Conservation (phyloP, 2,329 filamentous ascomycete genomes). For the Elsinoe batatas region DNA sequence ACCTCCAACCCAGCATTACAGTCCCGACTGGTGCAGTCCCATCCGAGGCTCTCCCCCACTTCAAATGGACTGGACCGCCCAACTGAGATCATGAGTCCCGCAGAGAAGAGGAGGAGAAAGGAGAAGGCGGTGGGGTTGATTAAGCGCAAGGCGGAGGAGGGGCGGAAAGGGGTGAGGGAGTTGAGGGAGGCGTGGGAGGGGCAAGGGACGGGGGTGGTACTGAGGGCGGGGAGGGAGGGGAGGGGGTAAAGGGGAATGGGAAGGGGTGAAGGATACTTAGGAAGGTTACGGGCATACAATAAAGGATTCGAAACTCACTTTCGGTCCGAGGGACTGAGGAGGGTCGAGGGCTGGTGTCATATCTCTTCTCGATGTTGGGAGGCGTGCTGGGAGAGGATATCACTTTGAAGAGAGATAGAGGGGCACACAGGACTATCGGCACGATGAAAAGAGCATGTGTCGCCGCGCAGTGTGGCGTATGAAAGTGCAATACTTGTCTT, state of each 20-base stretch:
- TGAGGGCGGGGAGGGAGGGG: slow-evolving; percentile 30
- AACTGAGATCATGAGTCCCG: slow-evolving; percentile 14
- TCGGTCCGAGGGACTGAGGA: too few species aligned
- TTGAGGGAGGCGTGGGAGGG: slow-evolving; percentile 31
- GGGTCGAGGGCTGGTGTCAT: too few species aligned
- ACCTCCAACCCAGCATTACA: background rate
- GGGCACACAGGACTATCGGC: too few species aligned
- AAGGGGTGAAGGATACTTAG: slow-evolving; percentile 22
- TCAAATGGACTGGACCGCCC: background rate
- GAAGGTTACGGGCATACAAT: background rate
- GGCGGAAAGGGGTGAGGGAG: slow-evolving; percentile 28
- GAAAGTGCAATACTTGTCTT: too few species aligned
- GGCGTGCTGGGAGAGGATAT: too few species aligned
- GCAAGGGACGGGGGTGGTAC: slow-evolving; percentile 27
- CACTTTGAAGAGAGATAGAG: too few species aligned
- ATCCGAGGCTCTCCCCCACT: background rate
- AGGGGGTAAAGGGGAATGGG: slow-evolving; percentile 23
- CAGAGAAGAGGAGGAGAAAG: slow-evolving; percentile 17
- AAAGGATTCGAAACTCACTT: too few species aligned
- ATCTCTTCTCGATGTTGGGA: too few species aligned
- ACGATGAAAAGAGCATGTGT: too few species aligned
- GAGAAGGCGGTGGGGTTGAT: slow-evolving; percentile 30
- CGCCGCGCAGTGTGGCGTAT: too few species aligned
- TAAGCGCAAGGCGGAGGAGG: slow-evolving; percentile 28
- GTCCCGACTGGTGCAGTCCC: background rate